Percentiles rank a stretch among this genome's conserved stretches.
These are phyloP conservation scores for Aspergillus ibericus DNA, from an alignment of 2,329 filamentous ascomycete species.

Conservation along the genomic window DNA sequence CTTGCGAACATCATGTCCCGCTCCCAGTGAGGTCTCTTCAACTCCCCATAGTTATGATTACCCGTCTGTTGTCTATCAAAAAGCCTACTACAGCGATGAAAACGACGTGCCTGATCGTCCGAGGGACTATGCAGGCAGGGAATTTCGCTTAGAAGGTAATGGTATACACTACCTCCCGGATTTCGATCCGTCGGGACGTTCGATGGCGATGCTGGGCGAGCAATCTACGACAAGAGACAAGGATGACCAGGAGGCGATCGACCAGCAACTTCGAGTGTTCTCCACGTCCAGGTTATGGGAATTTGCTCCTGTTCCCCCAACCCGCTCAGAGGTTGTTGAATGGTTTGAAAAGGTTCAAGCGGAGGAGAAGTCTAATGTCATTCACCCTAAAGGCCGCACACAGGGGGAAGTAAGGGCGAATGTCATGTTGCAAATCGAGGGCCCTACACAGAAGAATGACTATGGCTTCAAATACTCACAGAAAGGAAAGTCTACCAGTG, in stretches of 20 bases:
- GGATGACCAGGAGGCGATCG: slow-evolving; percentile 50
- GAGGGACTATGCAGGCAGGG: slow-evolving; percentile 82
- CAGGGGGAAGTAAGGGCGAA: slow-evolving; percentile 27
- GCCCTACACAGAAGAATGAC: slow-evolving; percentile 77
- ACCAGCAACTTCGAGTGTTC: slow-evolving; percentile 53
- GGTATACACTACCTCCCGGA: slow-evolving; percentile 76
- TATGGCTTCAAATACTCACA: slow-evolving; percentile 86
- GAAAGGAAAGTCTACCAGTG: slow-evolving; percentile 69
- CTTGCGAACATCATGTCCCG: slow-evolving; percentile 30
- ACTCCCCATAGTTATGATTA: slow-evolving; percentile 59
- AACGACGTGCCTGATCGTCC: slow-evolving; percentile 74
- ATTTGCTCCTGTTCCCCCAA: slow-evolving; percentile 69
- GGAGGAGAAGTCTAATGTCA: slow-evolving; percentile 1
- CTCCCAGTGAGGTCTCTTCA: slow-evolving; percentile 48
- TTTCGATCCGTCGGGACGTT: slow-evolving; percentile 67
- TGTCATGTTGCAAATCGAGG: slow-evolving; percentile 78
- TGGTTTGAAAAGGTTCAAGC: slow-evolving; percentile 60
- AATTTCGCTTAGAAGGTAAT: slow-evolving; percentile 75
- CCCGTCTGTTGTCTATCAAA: slow-evolving; percentile 75
- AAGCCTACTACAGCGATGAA: slow-evolving; percentile 82
- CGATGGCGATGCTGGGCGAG: slow-evolving; percentile 57
- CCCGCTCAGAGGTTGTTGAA: slow-evolving; percentile 63
- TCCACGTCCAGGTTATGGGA: slow-evolving; percentile 76
- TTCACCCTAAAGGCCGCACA: slow-evolving; percentile 8
- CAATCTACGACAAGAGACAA: slow-evolving; percentile 54